Base-by-base conservation (phyloP, 2,329 filamentous ascomycete species). In the Fusarium mundagurra region DNA sequence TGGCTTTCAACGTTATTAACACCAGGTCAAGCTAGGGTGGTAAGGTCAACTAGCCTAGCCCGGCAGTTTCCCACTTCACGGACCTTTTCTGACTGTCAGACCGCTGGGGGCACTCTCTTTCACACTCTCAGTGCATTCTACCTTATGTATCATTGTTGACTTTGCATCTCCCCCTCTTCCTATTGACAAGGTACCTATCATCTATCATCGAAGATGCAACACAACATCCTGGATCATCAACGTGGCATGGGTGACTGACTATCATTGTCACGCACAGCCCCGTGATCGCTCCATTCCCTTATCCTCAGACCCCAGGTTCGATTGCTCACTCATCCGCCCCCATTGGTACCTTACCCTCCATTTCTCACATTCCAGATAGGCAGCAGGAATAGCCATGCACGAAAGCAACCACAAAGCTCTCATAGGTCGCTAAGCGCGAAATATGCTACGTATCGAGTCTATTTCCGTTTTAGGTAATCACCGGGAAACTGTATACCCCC, bases 181-280 rank as follows among this genome's bases (percentile, higher is more conserved):
- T 73, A 68, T 68, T 51, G 50, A 61, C 66, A 48, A 47, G 70
- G 54, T 58, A 33, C 27, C 34, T 45, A n/a, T n/a, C n/a, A n/a
- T 53, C 41, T 63, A 50, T 50, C 50, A 43, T 43, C 64, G 54
- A 72, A 64, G 29, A 74, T 73, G 67, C 29, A 72, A 74, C 71
- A 55, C 61, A 50, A 59, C 59, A 43, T 48, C 61, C 43, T 54
- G 43, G 72, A 60, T 54, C 48, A 54, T 54, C 54, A 60, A 47
- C 54, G 53, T 54, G 71, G 63, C 50, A 50, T 45, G 71, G 55
- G 64, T 60, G 64, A 57, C 51, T 61, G 59, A 55, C 63, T 60
- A 69, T 72, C 64, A 62, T 58, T 69, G 47, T 69, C 63, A 72
- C 63, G 45, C 71, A 74, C 71, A 74, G 71, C 71, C 71, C 61